Evolutionary conservation across 1,284 basidiomycete genomes (phyloP), one percentile per base, ranked within the genome.

Genomic region (Apiotrichum gamsii): DNA sequence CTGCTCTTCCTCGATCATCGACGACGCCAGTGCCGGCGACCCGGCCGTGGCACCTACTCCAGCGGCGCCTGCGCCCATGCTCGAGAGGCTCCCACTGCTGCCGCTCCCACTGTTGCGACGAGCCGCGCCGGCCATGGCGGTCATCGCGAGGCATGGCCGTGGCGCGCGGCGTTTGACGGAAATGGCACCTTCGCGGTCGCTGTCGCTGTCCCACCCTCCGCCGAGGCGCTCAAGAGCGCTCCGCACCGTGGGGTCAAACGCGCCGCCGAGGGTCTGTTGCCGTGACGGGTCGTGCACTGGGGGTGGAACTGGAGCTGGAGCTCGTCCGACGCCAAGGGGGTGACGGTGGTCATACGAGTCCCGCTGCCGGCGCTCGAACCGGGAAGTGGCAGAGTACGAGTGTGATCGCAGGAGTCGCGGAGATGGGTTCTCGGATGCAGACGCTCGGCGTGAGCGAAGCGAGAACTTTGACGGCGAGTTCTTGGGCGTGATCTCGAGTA

Each of bases 191-290:
- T 54, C 47, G 13, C 43, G 47, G 34, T 54, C 52, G 11, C 42
- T 42, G 35, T 54, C 52, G 39, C 41, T 45, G 29, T 54, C 52
- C 52, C 52, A 54, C 1, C 43, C 21, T 8, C 36, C 16, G 39
- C 24, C 6, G 34, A 23, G 40, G 15, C 8, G 13, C 18, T 39
- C 8, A 24, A 9, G 3, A 15, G 21, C 15, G 25, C 25, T 28
- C 21, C n/a, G 38, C 18, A 21, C 31, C 2, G 44, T 23, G 20
- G 31, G 40, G 14, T 47, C 39, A 13, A 52, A 52, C 13, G 51
- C 51, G 6, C 43, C 28, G 1, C 18, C 42, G 15, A 52, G 43
- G 9, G n/a, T 15, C 11, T 8, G 13, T 9, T 14, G 25, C 4
- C 31, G 2, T 5, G 19, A 16, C 14, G 39, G 9, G 8, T n/a